Conservation (phyloP, 225 moss, liverwort and hornwort species). For the Physcomitrellopsis africana region DNA sequence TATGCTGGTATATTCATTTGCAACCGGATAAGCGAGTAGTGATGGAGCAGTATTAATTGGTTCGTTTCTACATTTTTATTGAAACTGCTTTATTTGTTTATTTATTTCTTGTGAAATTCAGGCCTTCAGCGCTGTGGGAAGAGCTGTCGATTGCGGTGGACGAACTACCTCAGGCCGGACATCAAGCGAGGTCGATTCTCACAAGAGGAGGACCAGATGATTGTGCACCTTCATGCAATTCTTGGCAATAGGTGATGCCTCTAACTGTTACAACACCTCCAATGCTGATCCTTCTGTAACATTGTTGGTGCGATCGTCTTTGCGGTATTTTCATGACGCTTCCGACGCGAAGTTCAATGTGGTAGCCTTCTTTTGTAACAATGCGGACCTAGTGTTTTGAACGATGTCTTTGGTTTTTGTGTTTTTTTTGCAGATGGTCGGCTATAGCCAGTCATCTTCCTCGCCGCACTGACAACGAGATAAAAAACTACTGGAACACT, state of each 20-base stretch:
- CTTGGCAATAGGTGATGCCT: conserved; percentile 49
- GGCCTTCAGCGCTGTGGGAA: conserved; percentile 61
- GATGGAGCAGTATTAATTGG: too few relatives aligned
- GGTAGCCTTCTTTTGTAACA: too few relatives aligned
- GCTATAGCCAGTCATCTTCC: conserved; percentile 89
- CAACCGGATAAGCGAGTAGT: too few relatives aligned
- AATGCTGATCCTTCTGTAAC: too few relatives aligned
- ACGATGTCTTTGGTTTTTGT: too few relatives aligned
- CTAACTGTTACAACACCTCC: too few relatives aligned
- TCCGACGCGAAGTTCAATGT: too few relatives aligned
- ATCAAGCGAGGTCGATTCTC: conserved; percentile 60
- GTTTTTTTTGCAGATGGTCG: conserved; percentile 64
- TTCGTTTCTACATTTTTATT: too few relatives aligned
- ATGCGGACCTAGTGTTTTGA: too few relatives aligned
- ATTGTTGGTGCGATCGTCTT: too few relatives aligned
- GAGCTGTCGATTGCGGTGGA: conserved; percentile 63
- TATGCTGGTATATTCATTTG: conserved; percentile 13
- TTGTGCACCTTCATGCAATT: conserved; percentile 55
- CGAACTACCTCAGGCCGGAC: conserved; percentile 58
- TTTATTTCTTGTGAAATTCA: conserved; percentile 11
- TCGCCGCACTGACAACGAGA: conserved; percentile 92
- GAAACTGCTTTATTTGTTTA: too few relatives aligned
- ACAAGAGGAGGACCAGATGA: conserved; percentile 55
- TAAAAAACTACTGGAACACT: conserved; percentile 98
- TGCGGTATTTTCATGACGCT: too few relatives aligned